Conservation (phyloP, 2,329 filamentous ascomycete genomes). For the Fusarium pseudoanthophilum region DNA sequence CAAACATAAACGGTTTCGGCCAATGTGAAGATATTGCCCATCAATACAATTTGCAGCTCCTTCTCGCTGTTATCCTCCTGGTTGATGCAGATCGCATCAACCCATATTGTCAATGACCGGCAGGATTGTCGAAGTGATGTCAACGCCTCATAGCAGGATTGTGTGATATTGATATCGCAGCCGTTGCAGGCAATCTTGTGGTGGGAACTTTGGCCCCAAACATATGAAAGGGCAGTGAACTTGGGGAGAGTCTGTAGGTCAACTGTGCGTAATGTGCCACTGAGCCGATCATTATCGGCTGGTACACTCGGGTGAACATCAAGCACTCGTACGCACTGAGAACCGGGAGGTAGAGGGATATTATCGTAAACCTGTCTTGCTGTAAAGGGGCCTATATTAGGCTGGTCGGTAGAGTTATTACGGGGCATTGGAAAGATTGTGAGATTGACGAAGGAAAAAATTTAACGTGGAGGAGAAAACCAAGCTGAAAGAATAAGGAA, state of each 20-base stretch:
- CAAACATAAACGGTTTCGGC: background rate
- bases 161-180: background rate
- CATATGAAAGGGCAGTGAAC: background rate
- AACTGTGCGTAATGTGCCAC: background rate
- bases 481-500: background rate
- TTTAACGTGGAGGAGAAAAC: accelerated
- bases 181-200: background rate
- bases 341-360: background rate
- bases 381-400: background rate
- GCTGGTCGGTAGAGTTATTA: accelerated
- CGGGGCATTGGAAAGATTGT: background rate
- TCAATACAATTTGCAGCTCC: background rate
- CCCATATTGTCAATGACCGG: background rate
- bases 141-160: background rate
- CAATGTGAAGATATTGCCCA: background rate
- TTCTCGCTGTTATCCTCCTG: background rate
- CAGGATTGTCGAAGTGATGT: background rate
- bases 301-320: background rate
- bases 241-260: background rate
- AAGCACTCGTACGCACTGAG: background rate
- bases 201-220: accelerated
- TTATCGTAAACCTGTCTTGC: background rate
- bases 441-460: background rate
- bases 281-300: background rate
- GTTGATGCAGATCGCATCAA: background rate